Percentiles rank a stretch among this genome's conserved stretches.
Evolutionary conservation across 306 rosid species (phyloP).

Genomic region (Gleditsia sinensis): DNA sequence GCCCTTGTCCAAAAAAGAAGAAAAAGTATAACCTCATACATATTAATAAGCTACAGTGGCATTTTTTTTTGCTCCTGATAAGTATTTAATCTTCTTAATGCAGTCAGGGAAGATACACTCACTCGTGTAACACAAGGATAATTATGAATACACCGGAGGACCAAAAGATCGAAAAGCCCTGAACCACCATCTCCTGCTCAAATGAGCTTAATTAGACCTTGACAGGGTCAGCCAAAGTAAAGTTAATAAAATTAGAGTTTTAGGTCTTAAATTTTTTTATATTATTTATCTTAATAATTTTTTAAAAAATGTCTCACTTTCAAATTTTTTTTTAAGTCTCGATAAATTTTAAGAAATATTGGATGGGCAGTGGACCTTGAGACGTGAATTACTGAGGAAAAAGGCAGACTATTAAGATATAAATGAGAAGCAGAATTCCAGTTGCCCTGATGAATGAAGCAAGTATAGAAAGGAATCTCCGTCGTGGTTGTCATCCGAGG

Average conservation of each 20-base stretch:
- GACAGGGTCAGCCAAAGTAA: too few species aligned
- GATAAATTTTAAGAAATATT: too few species aligned
- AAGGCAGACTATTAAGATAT: not conserved
- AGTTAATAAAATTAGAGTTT: too few species aligned
- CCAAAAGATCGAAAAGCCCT: constrained; percentile 48
- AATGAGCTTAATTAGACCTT: constrained; percentile 79
- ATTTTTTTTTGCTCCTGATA: not conserved
- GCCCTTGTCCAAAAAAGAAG: too few species aligned
- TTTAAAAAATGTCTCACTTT: too few species aligned
- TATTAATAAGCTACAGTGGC: not conserved
- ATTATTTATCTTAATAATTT: too few species aligned
- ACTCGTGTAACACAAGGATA: constrained; percentile 64
- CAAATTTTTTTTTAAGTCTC: too few species aligned
- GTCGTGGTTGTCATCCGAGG: constrained; percentile 54
- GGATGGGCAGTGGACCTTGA: too few species aligned
- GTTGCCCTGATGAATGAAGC: constrained; percentile 34
- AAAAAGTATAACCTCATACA: too few species aligned
- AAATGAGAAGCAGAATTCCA: constrained; percentile 31
- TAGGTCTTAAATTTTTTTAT: too few species aligned
- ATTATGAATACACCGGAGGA: constrained; percentile 50
- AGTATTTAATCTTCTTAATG: constrained; percentile 3
- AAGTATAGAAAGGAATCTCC: constrained; percentile 39
- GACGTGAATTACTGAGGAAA: constrained; percentile 55
- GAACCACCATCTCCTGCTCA: constrained; percentile 34
- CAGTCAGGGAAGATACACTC: constrained; percentile 87